Conservation (phyloP, 768 basidiomycete species). For the Cystobasidium onofrii region DNA sequence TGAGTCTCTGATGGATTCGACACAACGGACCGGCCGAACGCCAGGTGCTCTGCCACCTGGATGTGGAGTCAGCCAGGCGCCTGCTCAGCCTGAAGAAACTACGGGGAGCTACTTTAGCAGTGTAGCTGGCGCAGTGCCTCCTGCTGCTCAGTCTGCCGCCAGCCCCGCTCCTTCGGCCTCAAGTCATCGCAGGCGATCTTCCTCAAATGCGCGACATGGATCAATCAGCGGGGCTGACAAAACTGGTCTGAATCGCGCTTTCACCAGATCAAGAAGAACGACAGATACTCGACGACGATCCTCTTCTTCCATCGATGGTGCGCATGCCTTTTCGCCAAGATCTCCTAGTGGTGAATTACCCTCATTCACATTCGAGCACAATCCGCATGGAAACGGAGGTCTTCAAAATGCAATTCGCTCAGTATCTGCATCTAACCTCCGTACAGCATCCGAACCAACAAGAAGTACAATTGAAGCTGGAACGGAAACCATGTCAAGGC, state of each 20-base stretch:
- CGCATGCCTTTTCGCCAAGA: not conserved
- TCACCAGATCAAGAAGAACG: constrained; percentile 1
- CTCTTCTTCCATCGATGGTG: not conserved
- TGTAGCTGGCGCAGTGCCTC: not conserved
- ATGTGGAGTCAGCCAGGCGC: not conserved
- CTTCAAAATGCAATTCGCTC: constrained; percentile 25
- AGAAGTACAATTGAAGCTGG: not conserved
- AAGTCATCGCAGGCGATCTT: not conserved
- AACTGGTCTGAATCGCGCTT: constrained; percentile 11
- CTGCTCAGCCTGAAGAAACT: not conserved
- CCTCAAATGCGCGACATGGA: not conserved
- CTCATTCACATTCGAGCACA: constrained; percentile 18
- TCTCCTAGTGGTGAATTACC: not conserved
- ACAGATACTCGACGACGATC: constrained; percentile 12
- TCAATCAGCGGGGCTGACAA: not conserved
- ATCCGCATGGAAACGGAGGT: constrained; percentile 26
- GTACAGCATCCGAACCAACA: constrained; percentile 16
- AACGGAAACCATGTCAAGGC: not conserved
- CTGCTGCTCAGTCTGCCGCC: not conserved
- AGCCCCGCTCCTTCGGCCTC: not conserved
- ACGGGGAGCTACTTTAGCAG: not conserved
- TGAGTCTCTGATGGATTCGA: not conserved
- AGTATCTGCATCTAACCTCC: not conserved
- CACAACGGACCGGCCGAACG: not conserved
- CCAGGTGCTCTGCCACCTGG: not conserved